A percentile compares a stretch with the other conserved stretches of the same genome.
Evolutionary conservation across 352 stramenopile genomes (phyloP).

Genomic region (Pythium coloratum): DNA sequence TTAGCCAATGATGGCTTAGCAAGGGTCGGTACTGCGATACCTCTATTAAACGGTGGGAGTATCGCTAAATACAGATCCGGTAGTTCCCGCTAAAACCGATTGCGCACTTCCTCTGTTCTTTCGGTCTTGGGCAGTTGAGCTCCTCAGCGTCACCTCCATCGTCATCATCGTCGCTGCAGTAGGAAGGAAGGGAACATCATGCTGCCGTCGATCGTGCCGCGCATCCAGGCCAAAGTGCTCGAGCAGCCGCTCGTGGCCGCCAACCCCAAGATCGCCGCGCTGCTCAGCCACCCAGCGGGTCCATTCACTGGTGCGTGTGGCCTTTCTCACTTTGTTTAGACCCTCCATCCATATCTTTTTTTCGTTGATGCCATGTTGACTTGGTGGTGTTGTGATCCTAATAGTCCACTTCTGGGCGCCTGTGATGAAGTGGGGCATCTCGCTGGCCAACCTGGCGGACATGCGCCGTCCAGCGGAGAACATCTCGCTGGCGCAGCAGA

Average conservation of each 20-base stretch:
- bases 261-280: constrained; percentile 57
- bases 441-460: constrained; percentile 85
- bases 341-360: not conserved
- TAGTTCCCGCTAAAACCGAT: not conserved
- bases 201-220: constrained; percentile 71
- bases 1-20: no score
- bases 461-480: constrained; percentile 78
- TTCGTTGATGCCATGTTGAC: no score
- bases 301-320: constrained; percentile 74
- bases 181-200: constrained; percentile 24
- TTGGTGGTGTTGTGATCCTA: no score
- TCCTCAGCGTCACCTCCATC: not conserved
- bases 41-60: no score
- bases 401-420: constrained; percentile 89
- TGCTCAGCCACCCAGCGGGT: constrained; percentile 78
- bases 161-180: not conserved
- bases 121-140: not conserved
- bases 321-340: not conserved
- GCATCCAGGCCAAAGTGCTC: constrained; percentile 73
- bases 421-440: constrained; percentile 89
- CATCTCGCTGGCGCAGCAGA: constrained; percentile 84
- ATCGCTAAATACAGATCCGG: no score
- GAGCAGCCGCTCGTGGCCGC: constrained; percentile 66
- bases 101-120: not conserved
- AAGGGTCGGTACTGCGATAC: no score